A percentile compares a stretch with the other conserved stretches of the same genome.
Evolutionary conservation across 345 rosid genomes (phyloP).

Genomic region (Salix exigua): DNA sequence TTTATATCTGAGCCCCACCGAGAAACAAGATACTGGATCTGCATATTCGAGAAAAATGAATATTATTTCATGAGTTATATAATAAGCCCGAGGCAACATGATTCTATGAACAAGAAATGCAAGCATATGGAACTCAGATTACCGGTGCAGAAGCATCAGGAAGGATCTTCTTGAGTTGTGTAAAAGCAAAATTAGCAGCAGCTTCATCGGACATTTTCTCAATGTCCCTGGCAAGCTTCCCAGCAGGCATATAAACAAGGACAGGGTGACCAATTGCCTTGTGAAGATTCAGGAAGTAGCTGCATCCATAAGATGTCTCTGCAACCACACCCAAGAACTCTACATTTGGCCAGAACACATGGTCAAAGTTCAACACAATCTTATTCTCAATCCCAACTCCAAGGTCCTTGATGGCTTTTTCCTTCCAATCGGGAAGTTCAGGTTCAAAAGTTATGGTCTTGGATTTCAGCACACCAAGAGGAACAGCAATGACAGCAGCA

Average conservation of each 20-base stretch:
- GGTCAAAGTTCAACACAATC: conserved; percentile 68
- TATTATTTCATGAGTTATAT: background rate
- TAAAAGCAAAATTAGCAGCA: conserved; percentile 76
- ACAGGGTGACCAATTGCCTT: conserved; percentile 87
- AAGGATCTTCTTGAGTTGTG: conserved; percentile 80
- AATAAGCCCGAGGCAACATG: background rate
- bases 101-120: background rate
- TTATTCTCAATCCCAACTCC: conserved; percentile 96
- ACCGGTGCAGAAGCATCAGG: conserved; percentile 75
- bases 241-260: conserved; percentile 96
- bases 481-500: conserved; percentile 74
- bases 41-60: conserved; percentile 17
- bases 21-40: conserved; percentile 76
- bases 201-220: conserved; percentile 98
- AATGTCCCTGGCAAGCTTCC: conserved; percentile 91
- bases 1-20: conserved; percentile 73
- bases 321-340: conserved; percentile 96
- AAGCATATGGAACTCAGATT: background rate
- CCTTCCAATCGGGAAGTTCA: conserved; percentile 87
- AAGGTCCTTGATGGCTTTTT: conserved; percentile 76
- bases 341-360: conserved; percentile 96
- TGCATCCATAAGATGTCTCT: conserved; percentile 80
- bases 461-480: conserved; percentile 86
- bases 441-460: conserved; percentile 68
- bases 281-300: conserved; percentile 95